These are phyloP conservation scores for Solanum verrucosum DNA, from an alignment of 257 asterid genomes.

Conservation along the genomic window DNA sequence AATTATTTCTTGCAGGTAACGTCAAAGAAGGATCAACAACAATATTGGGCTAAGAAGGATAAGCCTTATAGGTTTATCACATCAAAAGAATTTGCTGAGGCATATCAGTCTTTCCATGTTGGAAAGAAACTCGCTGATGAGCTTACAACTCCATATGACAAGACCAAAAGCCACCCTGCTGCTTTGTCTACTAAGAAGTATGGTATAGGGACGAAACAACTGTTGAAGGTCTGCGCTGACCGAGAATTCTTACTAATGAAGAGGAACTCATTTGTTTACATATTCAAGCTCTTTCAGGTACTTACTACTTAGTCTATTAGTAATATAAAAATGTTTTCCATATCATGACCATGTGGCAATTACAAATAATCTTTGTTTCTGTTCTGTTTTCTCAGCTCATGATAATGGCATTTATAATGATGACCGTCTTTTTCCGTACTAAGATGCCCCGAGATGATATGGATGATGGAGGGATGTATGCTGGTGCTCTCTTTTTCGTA, in stretches of 20 bases:
- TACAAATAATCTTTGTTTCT: background rate
- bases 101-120: slow-evolving; percentile 29
- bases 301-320: background rate
- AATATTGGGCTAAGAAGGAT: background rate
- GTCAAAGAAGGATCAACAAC: background rate
- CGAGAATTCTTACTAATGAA: slow-evolving; percentile 48
- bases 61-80: slow-evolving; percentile 19
- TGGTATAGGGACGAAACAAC: slow-evolving; percentile 37
- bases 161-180: slow-evolving; percentile 53
- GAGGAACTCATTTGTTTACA: slow-evolving; percentile 49
- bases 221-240: slow-evolving; percentile 42
- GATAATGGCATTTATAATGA: slow-evolving; percentile 18
- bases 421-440: slow-evolving; percentile 41
- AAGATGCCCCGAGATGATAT: slow-evolving; percentile 24
- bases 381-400: slow-evolving; percentile 25
- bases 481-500: slow-evolving; percentile 36
- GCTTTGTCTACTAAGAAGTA: slow-evolving; percentile 38
- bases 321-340: background rate
- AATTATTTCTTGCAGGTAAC: slow-evolving; percentile 22
- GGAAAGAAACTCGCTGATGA: slow-evolving; percentile 32
- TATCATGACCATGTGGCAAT: background rate
- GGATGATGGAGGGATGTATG: slow-evolving; percentile 33
- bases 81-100: slow-evolving; percentile 11
- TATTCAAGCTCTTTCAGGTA: slow-evolving; percentile 48
- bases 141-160: slow-evolving; percentile 41